Conservation (phyloP, 2,329 filamentous ascomycete genomes). For the Epichloe coenophiala region DNA sequence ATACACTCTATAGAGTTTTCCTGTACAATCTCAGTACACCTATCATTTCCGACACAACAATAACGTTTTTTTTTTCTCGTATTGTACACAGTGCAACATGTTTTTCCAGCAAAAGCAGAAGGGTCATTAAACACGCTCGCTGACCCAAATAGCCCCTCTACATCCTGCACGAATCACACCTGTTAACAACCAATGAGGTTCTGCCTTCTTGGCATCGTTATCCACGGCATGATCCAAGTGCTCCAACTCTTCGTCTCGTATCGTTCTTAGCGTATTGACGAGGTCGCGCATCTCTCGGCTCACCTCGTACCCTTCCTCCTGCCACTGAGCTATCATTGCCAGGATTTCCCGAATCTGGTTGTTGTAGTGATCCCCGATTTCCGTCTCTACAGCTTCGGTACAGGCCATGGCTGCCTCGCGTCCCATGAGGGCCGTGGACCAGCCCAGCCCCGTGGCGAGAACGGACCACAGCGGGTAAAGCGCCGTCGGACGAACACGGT, state of each 20-base stretch:
- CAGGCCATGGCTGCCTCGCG: conserved; percentile 96
- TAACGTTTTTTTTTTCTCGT: no score
- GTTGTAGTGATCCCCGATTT: conserved; percentile 95
- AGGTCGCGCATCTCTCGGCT: conserved; percentile 65
- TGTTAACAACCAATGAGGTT: conserved; percentile 79
- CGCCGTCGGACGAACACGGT: conserved; percentile 81
- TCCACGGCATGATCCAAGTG: conserved; percentile 92
- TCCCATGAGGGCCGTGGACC: conserved; percentile 79
- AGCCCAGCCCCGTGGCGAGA: conserved; percentile 70
- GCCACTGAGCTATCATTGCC: conserved; percentile 66
- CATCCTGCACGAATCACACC: conserved; percentile 83
- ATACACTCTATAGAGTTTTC: background rate
- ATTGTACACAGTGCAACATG: no score
- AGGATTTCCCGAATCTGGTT: conserved; percentile 72
- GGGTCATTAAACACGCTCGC: conserved; percentile 48
- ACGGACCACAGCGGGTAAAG: conserved; percentile 85
- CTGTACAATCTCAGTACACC: background rate
- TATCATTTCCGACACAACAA: background rate
- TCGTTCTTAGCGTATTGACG: conserved; percentile 61
- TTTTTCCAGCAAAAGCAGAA: background rate
- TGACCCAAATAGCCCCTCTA: conserved; percentile 84
- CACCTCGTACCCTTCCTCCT: conserved; percentile 64
- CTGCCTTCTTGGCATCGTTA: conserved; percentile 80
- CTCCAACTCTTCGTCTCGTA: conserved; percentile 91
- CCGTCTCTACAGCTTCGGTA: conserved; percentile 95